These are phyloP conservation scores for Babesia ovis DNA, from an alignment of 169 alveolate species.

Conservation along the genomic window DNA sequence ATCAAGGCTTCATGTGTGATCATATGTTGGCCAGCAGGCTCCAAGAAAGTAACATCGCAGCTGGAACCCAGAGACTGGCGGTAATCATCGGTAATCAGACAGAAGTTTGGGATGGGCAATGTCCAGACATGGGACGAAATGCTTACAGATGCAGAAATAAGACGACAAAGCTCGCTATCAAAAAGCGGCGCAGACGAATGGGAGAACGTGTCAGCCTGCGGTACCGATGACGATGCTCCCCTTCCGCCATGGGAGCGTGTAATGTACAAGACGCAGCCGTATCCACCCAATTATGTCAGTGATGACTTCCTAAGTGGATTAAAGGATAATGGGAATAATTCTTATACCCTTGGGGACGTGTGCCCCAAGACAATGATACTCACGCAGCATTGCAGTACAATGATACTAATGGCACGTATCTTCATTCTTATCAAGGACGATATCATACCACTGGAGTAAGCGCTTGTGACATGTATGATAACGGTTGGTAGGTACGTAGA, in stretches of 20 bases:
- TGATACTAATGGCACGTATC: constrained; percentile 47
- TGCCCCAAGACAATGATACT: constrained; percentile 53
- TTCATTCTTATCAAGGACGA: constrained; percentile 39
- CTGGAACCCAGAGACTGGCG: background rate
- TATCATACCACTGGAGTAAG: constrained; percentile 35
- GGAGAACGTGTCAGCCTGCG: constrained; percentile 67
- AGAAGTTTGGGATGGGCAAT: background rate
- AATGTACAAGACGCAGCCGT: constrained; percentile 47
- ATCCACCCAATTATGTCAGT: constrained; percentile 55
- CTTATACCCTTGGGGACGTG: constrained; percentile 35
- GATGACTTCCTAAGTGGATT: constrained; percentile 45
- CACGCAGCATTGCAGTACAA: constrained; percentile 59
- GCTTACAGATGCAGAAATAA: constrained; percentile 52
- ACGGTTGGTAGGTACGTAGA: constrained; percentile 25
- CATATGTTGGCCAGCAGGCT: background rate
- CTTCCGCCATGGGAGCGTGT: constrained; percentile 31
- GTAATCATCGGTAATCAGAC: background rate
- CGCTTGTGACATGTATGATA: too few relatives aligned
- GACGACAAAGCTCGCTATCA: constrained; percentile 49
- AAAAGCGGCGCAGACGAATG: constrained; percentile 38
- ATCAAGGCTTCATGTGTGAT: background rate
- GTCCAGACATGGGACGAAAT: background rate
- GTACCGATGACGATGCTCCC: constrained; percentile 30
- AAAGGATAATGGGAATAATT: constrained; percentile 34
- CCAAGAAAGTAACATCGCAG: background rate